phyloP scores from a whole-genome alignment of 192 early-diverging fungal species.

The Podila epicladia region DNA sequence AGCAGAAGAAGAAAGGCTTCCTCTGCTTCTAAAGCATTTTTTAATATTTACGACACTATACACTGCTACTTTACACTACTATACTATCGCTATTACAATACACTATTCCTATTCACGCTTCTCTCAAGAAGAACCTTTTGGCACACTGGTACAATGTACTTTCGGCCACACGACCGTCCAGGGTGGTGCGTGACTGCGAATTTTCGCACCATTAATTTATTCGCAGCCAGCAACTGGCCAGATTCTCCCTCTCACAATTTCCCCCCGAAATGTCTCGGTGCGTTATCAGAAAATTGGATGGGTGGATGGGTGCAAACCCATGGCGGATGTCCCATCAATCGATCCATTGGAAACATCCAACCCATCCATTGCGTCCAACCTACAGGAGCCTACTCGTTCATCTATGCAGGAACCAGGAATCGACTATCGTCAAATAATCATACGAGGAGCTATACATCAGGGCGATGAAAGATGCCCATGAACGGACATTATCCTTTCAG shows the following conservation, averaged over 20 bases:
- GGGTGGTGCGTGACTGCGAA: not conserved
- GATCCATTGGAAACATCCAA: not conserved
- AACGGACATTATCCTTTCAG: too few species aligned
- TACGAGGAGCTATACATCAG: not conserved
- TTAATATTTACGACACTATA: not conserved
- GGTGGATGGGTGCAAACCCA: not conserved
- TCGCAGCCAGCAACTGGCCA: not conserved
- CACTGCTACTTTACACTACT: not conserved
- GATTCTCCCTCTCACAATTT: not conserved
- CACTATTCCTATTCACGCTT: not conserved
- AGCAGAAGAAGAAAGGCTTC: constrained; percentile 51
- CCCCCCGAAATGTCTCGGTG: constrained; percentile 5
- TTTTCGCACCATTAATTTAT: not conserved
- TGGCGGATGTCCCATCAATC: not conserved
- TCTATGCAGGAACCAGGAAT: not conserved
- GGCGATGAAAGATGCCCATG: too few species aligned
- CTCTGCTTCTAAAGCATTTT: constrained; percentile 33
- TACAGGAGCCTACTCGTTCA: not conserved
- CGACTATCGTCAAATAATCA: not conserved
- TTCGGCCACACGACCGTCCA: too few species aligned
- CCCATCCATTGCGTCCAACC: constrained; percentile 1
- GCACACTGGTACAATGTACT: too few species aligned
- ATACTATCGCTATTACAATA: constrained; percentile 2
- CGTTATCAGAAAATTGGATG: constrained; percentile 1
- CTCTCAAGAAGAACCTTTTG: not conserved